Base-by-base conservation (phyloP, 306 rosid genomes). In the Adenanthera pavonina region DNA sequence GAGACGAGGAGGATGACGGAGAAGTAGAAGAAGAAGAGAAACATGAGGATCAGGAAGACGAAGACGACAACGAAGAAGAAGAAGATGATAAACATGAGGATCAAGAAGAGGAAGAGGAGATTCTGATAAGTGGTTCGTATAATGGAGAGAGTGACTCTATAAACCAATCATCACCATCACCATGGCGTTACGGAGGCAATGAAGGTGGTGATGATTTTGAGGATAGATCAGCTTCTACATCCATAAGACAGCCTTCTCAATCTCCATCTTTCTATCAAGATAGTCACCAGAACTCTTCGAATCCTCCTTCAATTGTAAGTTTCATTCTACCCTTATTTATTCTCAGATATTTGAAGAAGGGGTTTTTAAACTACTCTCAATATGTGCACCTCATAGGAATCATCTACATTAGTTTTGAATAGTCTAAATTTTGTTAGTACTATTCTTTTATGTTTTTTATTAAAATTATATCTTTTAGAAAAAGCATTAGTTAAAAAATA, bases 131-230 rank as follows among this genome's bases (percentile, higher is more conserved):
- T 16, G 81, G 76, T 83, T 90, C 79, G 14, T 87, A 79, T 87
- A 89, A 81, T 10, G 97, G 87, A 83, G 86, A 76, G 48, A 74
- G 86, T 52, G 87, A 83, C 65, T 82, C 81, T 78, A 84, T 84
- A 74, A 89, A 90, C 79, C 90, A 59, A 67, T 82, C 90, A 75
- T 75, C 13, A 20, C 11, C 88, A 81, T 76, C 94, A 33, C n/a
- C 87, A 10, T 95, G 97, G 95, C 90, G 90, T 75, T 90, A 76
- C 40, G 89, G 78, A 75, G 94, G 88, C 80, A 88, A 90, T 67
- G 97, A 94, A 76, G 49, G 80, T 36, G 85, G 88, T 56, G 91
- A 54, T 7, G 91, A 91, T 73, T 87, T 83, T 51, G 88, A 87
- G 12, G 8, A 6, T 75, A 80, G 79, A 75, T 90, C 76, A 17